Percentiles rank a stretch among this genome's conserved stretches.
These are phyloP conservation scores for Dothiorella sarmentorum DNA, from an alignment of 2,329 filamentous ascomycete species.

Conservation along the genomic window DNA sequence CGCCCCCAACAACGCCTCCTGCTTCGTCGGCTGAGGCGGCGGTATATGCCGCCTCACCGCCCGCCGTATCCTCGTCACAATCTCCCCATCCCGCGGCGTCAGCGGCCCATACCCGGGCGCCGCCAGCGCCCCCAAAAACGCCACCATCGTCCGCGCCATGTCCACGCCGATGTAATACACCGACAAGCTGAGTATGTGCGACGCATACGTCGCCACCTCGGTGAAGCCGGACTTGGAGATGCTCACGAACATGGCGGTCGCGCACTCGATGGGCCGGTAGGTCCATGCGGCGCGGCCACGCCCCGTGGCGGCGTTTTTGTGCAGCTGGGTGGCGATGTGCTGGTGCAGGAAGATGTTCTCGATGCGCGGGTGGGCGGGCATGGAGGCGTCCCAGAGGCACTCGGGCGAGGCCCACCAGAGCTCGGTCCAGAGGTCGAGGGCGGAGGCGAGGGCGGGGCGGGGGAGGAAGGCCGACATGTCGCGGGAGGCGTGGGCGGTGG, in stretches of 20 bases:
- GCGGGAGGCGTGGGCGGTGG: background rate
- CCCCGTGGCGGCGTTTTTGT: background rate
- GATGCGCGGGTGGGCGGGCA: background rate
- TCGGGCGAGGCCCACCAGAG: slow-evolving; percentile 16
- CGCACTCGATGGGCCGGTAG: background rate
- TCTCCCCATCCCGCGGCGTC: slow-evolving; percentile 1
- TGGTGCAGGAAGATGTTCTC: slow-evolving; percentile 14
- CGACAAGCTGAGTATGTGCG: background rate
- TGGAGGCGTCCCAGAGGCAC: background rate
- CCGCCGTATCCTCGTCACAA: slow-evolving; percentile 4
- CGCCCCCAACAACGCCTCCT: background rate
- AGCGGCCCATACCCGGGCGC: slow-evolving; percentile 1
- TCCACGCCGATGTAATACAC: slow-evolving; percentile 10
- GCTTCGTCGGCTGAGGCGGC: background rate
- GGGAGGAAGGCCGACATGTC: slow-evolving; percentile 12
- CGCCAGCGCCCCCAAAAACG: background rate
- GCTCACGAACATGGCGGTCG: background rate
- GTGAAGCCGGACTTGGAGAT: slow-evolving; percentile 10
- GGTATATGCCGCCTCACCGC: background rate
- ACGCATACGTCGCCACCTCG: slow-evolving; percentile 14
- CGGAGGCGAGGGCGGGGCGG: background rate
- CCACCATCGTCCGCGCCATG: background rate
- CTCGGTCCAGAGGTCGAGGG: slow-evolving; percentile 8
- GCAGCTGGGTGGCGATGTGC: background rate
- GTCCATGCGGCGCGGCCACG: background rate